Base-by-base conservation (phyloP, 2,329 filamentous ascomycete genomes). In the Ceratocystis papillata region DNA sequence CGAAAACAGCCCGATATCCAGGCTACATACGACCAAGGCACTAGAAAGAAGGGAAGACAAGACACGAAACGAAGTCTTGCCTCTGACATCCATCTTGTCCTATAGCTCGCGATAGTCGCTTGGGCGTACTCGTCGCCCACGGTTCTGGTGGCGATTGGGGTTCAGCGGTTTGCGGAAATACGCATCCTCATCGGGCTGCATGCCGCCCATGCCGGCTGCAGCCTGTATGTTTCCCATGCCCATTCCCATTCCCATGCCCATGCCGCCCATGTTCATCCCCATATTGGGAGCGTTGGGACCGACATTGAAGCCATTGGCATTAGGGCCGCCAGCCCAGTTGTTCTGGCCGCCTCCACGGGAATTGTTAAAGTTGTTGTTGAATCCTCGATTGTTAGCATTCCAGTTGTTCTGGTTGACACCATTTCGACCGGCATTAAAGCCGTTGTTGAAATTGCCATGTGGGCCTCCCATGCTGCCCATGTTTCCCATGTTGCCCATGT, bases 161-260 rank as follows among this genome's bases (percentile, higher is more conserved):
- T 99, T 99, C 69, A 97, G 89, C 0, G 94, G 94, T 75, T 96
- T 93, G 67, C 94, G 84, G 75, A 97, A 95, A 77, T 99, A 99
- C 5, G 94, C 89, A 68, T 91, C 90, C 67, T 96, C 91, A 66
- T 95, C 90, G 33, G 66, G 69, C 70, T 68, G 71, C 61, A 55
- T 70, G 62, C 60, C 69, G 64, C 61, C 70, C 69, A 70, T 74
- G 15, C 17, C 46, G 48, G 20, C 69, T 73, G 74, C 72, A 67
- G 70, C 71, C 62, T 75, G 73, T 69, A 74, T 74, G 60, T 71
- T 70, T 62, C 63, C 63, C 74, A 75, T 78, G 50, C 73, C 73
- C 67, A 67, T 67, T 22, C 63, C 63, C 62, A 66, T 75, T 67
- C 73, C 74, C 64, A 73, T 74, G 59, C 71, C 73, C 69, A 72